phyloP scores from a whole-genome alignment of 345 rosid genomes.

The Reutealis trisperma region DNA sequence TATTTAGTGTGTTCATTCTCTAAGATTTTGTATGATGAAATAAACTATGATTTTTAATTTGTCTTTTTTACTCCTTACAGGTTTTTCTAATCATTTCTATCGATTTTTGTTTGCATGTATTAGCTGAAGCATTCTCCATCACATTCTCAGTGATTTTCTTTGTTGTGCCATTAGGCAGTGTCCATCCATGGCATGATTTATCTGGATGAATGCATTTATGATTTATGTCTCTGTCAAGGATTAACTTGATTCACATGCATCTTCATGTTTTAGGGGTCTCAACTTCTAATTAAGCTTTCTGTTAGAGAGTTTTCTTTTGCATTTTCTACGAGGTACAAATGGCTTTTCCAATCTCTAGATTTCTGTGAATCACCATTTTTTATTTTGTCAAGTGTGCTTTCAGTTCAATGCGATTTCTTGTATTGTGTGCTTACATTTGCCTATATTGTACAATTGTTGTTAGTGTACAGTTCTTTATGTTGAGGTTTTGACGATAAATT shows the following conservation, averaged over 20 bases:
- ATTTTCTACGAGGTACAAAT: not conserved
- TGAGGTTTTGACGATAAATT: constrained; percentile 27
- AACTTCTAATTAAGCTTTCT: not conserved
- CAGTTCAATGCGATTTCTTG: not conserved
- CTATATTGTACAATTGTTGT: not conserved
- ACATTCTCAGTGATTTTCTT: not conserved
- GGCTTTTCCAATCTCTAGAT: not conserved
- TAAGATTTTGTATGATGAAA: not conserved
- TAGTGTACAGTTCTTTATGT: not conserved
- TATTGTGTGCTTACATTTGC: not conserved
- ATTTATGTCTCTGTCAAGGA: not conserved
- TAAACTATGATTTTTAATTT: not conserved
- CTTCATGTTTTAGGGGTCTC: not conserved
- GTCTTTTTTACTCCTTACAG: not conserved
- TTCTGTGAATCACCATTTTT: not conserved
- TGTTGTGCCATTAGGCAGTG: not conserved
- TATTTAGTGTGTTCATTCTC: not conserved
- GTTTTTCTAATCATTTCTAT: not conserved
- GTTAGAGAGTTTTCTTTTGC: not conserved
- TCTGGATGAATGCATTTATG: not conserved
- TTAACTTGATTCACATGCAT: not conserved
- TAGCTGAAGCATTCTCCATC: not conserved
- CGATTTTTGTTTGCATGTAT: not conserved
- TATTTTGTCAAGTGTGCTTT: no score
- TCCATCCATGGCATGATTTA: not conserved